Base-by-base conservation (phyloP, 2,329 filamentous ascomycete species). In the Akanthomyces lecanii region DNA sequence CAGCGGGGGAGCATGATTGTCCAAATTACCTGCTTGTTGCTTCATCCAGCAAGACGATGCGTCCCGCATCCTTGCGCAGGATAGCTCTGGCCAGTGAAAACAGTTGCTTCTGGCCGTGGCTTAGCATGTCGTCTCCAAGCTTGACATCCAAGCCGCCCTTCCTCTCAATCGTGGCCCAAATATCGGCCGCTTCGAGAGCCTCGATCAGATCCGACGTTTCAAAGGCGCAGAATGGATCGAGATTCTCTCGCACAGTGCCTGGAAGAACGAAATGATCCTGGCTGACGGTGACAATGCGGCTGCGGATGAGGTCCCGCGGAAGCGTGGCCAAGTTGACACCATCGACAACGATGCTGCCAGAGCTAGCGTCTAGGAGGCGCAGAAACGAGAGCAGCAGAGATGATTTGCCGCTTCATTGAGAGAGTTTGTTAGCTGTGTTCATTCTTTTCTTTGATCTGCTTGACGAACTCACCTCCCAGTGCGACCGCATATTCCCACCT, bases 401-500 rank as follows among this genome's bases (percentile, higher is more conserved):
- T 0, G 77, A 80, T 70, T 85, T 84, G 0, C 82, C 82, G 57
- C 81, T 83, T 16, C 18, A 33, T 16, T 3, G 11, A 8, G 14
- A 30, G 40, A 21, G 25, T 36, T 28, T 40, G 44, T 60, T 45
- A 50, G 30, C 38, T 16, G 18, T 12, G n/a, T 21, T 28, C 3
- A 14, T 16, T 40, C 5, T 51, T 18, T 23, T 57, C 21, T 40
- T 40, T 36, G 16, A 33, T 30, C 16, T 28, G 14, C 23, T 45
- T 56, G 65, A 64, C 16, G 69, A 66, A 70, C 45, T 64, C 58
- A 58, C 48, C 59, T 59, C 33, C 81, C 81, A 25, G 78, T 82
- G 14, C 81, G 78, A 12, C 82, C 82, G 54, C 80, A 81, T n/a
- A 84, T 76, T 1, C 75, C 81, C 12, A 84, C 70, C 63, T 81